Percentiles rank a stretch among this genome's conserved stretches.
These are phyloP conservation scores for Botrytis deweyae DNA, from an alignment of 2,329 filamentous ascomycete species.

Conservation along the genomic window DNA sequence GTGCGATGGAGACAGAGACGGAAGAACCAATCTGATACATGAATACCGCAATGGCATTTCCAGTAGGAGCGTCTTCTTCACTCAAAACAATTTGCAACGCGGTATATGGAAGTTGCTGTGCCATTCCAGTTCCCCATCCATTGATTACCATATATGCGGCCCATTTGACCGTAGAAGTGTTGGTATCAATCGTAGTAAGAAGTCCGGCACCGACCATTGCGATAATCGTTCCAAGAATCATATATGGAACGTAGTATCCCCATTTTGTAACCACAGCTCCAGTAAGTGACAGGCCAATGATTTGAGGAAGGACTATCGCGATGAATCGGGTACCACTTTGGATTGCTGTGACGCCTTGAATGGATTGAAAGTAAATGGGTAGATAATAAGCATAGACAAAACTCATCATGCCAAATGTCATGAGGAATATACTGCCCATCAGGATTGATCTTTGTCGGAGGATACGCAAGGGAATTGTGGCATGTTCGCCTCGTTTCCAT, in stretches of 20 bases:
- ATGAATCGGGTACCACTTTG: slow-evolving; percentile 6
- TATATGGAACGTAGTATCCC: slow-evolving; percentile 20
- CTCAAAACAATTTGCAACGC: slow-evolving; percentile 48
- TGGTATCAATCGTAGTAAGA: slow-evolving; percentile 37
- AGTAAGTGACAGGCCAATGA: background rate
- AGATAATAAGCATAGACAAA: slow-evolving; percentile 38
- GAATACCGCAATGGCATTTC: slow-evolving; percentile 17
- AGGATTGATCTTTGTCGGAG: slow-evolving; percentile 39
- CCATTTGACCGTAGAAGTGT: slow-evolving; percentile 48
- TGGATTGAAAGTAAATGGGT: slow-evolving; percentile 40
- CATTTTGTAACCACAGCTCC: slow-evolving; percentile 11
- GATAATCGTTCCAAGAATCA: slow-evolving; percentile 37
- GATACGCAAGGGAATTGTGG: slow-evolving; percentile 42
- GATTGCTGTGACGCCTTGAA: slow-evolving; percentile 30
- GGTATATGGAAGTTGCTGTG: slow-evolving; percentile 50
- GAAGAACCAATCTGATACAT: slow-evolving; percentile 11
- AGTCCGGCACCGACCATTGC: slow-evolving; percentile 13
- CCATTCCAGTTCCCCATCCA: slow-evolving; percentile 46
- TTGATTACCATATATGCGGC: slow-evolving; percentile 51
- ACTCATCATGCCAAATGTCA: slow-evolving; percentile 33
- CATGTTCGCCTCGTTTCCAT: slow-evolving; percentile 17
- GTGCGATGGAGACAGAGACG: slow-evolving; percentile 13
- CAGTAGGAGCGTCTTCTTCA: slow-evolving; percentile 9
- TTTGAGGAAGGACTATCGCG: slow-evolving; percentile 8
- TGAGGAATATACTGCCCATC: slow-evolving; percentile 34